Conservation (phyloP, 352 stramenopile genomes). For the Globisporangium recalcitrans region DNA sequence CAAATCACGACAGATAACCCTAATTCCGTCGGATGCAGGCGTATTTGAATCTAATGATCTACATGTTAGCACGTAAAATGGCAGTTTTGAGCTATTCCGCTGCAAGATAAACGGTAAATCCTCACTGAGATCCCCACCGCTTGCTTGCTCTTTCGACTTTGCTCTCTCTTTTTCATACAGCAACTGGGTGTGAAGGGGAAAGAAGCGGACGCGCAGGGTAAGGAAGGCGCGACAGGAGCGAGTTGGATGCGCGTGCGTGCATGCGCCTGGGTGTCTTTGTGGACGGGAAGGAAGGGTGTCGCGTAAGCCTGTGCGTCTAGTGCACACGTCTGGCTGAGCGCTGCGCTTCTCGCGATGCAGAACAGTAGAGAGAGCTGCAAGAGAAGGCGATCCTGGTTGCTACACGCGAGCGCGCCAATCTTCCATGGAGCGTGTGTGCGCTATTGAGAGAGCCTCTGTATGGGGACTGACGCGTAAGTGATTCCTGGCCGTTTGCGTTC, state of each 20-base stretch:
- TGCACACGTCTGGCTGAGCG: neutral
- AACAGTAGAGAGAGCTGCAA: neutral
- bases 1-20: neutral
- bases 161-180: constrained; percentile 3
- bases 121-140: neutral
- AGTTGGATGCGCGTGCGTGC: neutral
- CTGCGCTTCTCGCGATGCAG: neutral
- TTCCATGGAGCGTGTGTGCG: neutral
- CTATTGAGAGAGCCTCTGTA: neutral
- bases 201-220: constrained; percentile 1
- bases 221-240: neutral
- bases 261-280: neutral
- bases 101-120: neutral
- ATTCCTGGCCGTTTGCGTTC: neutral
- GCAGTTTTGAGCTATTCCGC: neutral
- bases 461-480: neutral
- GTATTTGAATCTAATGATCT: neutral
- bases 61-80: neutral
- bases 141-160: neutral
- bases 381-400: constrained; percentile 1
- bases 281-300: too few relatives aligned
- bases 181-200: constrained; percentile 5
- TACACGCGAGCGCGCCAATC: neutral
- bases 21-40: neutral
- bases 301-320: neutral